These are phyloP conservation scores for Calendula officinalis DNA, from an alignment of 129 eudicot species.

Conservation along the genomic window DNA sequence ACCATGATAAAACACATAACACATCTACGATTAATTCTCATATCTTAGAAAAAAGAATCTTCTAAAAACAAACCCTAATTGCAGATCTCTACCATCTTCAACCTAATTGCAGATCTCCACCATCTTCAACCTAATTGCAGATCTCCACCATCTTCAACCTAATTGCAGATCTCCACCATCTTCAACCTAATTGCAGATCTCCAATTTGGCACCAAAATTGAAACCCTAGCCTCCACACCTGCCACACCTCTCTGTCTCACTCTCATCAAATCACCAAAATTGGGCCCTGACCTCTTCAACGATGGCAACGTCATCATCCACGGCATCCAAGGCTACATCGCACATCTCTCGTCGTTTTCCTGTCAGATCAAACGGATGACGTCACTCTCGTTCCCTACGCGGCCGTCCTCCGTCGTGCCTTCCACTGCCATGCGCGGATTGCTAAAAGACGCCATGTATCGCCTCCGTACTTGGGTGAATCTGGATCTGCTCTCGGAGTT, in stretches of 20 bases:
- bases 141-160: no score
- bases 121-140: no score
- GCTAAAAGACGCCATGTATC: constrained; percentile 56
- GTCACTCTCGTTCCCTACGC: constrained; percentile 46
- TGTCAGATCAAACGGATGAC: constrained; percentile 64
- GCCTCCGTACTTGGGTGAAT: constrained; percentile 57
- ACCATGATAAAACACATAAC: no score
- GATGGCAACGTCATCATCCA: constrained; percentile 44
- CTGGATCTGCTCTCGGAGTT: constrained; percentile 38
- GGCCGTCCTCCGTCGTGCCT: constrained; percentile 19
- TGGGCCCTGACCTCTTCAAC: constrained; percentile 50
- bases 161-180: no score
- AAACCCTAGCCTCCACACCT: constrained; percentile 50
- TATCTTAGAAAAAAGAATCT: no score
- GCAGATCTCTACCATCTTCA: no score
- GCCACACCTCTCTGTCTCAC: constrained; percentile 62
- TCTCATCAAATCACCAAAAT: constrained; percentile 36
- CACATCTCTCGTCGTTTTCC: constrained; percentile 71
- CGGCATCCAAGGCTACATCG: constrained; percentile 48
- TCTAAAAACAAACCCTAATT: no score
- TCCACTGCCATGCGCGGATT: constrained; percentile 36
- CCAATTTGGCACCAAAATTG: constrained; percentile 69
- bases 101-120: no score
- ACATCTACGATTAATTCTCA: no score
- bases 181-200: no score